Percentiles rank a stretch among this genome's conserved stretches.
These are phyloP conservation scores for Globisporangium orthogonon DNA, from an alignment of 352 stramenopile species.

Conservation along the genomic window DNA sequence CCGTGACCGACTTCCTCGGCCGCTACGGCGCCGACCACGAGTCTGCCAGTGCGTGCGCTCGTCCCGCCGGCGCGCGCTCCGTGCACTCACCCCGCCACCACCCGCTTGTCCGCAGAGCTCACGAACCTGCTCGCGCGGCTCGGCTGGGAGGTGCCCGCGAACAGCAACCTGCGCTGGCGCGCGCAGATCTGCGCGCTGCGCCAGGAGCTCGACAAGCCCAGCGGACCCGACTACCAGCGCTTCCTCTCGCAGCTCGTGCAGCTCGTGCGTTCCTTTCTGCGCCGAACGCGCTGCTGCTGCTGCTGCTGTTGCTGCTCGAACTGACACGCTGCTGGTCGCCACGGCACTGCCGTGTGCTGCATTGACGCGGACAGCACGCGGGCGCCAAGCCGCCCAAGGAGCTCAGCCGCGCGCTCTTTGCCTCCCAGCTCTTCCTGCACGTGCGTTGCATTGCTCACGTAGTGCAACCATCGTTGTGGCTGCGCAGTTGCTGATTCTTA, in stretches of 20 bases:
- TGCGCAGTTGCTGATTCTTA: not conserved
- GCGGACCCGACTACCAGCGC: slow-evolving; percentile 41
- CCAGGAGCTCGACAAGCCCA: slow-evolving; percentile 29
- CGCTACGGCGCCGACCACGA: slow-evolving; percentile 35
- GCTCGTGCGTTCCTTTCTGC: slow-evolving; percentile 19
- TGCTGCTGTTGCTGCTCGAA: not conserved
- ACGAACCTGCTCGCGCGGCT: slow-evolving; percentile 33
- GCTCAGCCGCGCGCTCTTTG: slow-evolving; percentile 35
- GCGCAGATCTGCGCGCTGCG: slow-evolving; percentile 41
- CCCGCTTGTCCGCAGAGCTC: slow-evolving; percentile 18
- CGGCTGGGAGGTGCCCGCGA: slow-evolving; percentile 32
- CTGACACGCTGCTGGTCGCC: no score
- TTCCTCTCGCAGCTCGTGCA: slow-evolving; percentile 64
- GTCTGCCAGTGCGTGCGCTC: slow-evolving; percentile 21
- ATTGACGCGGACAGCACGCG: slow-evolving; percentile 14
- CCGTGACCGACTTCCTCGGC: slow-evolving; percentile 48
- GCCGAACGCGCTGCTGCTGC: not conserved
- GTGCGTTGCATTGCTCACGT: slow-evolving; percentile 18
- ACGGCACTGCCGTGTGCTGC: no score
- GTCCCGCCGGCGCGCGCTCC: no score
- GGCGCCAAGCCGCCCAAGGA: slow-evolving; percentile 20
- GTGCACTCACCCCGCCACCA: no score
- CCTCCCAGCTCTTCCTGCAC: slow-evolving; percentile 56
- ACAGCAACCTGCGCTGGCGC: slow-evolving; percentile 45
- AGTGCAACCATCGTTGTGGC: not conserved